These are phyloP conservation scores for Carex parvula DNA, from an alignment of 176 grass and related monocot species.

Conservation along the genomic window DNA sequence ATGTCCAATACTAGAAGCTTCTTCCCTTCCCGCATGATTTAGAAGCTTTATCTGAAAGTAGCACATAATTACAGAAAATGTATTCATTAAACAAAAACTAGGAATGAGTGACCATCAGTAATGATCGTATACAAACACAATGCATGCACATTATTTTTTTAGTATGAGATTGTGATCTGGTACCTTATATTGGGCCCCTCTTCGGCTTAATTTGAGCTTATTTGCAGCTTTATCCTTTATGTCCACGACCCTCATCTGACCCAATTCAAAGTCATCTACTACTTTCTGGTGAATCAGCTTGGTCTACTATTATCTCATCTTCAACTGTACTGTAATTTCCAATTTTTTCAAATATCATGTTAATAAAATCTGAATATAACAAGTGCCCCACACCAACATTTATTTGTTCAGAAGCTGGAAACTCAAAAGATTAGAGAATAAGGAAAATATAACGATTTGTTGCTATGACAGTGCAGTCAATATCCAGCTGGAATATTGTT, in stretches of 20 bases:
- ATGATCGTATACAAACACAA: neutral
- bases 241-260: conserved; percentile 65
- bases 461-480: too few relatives aligned
- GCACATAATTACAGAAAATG: conserved; percentile 8
- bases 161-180: neutral
- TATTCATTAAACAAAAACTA: neutral
- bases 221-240: conserved; percentile 93
- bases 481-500: too few relatives aligned
- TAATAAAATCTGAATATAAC: conserved; percentile 13
- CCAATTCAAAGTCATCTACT: conserved; percentile 81
- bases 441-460: too few relatives aligned
- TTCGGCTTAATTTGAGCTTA: conserved; percentile 72
- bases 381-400: neutral
- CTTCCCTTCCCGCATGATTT: conserved; percentile 89
- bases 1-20: conserved; percentile 93
- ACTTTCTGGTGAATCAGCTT: conserved; percentile 80
- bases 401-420: neutral
- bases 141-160: neutral
- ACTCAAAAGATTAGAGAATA: neutral
- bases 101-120: neutral
- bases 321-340: conserved; percentile 70
- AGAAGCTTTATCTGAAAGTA: conserved; percentile 81
- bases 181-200: conserved; percentile 82
- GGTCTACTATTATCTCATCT: conserved; percentile 82
- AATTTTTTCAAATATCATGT: conserved; percentile 14